Base-by-base conservation (phyloP, 805 yeast species). In the Metschnikowia drakensbergensis region DNA sequence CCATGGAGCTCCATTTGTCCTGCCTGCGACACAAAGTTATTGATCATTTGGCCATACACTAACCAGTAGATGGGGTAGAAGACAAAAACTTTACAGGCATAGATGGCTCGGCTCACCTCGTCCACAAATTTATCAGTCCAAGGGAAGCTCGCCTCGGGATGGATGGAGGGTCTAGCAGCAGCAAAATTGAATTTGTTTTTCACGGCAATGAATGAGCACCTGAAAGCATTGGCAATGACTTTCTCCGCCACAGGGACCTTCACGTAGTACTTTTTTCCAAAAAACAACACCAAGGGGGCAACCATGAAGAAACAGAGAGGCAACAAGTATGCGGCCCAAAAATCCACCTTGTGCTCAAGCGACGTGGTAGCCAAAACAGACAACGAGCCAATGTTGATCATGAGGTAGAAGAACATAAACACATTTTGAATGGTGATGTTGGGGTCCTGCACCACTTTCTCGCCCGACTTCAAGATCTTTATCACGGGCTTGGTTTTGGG, bases 401-500 rank as follows among this genome's bases (percentile, higher is more conserved):
- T 52, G 42, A 54, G 45, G 37, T 54, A 54, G 39, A 52, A 52
- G 31, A 52, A 30, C 54, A 52, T 47, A 34, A 54, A 52, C 3
- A 52, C 52, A 29, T 52, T 52, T 38, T 54, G 57, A 26, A 54
- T 38, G 35, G 57, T 54, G 29, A 52, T 42, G 37, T 39, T 48
- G 9, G 55, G 55, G 37, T 54, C 54, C 39, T 49, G 49, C 7
- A 54, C 35, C 10, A 54, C 55, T 32, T 41, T 45, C 22, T 49
- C 52, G 8, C 52, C 54, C 7, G 64, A 51, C 53, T 67, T 66
- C 55, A 68, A 64, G 8, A 64, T 64, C 54, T 61, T 69, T 47
- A 71, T 64, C 32, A 58, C 45, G 22, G 76, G 75, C 50, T 60
- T 60, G 35, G 65, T 65, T 47, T 66, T 68, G 50, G 74, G 73